Percentiles rank a stretch among this genome's conserved stretches.
Conservation (phyloP, 495 filamentous ascomycete species). For the Achaetomiella virescens region DNA sequence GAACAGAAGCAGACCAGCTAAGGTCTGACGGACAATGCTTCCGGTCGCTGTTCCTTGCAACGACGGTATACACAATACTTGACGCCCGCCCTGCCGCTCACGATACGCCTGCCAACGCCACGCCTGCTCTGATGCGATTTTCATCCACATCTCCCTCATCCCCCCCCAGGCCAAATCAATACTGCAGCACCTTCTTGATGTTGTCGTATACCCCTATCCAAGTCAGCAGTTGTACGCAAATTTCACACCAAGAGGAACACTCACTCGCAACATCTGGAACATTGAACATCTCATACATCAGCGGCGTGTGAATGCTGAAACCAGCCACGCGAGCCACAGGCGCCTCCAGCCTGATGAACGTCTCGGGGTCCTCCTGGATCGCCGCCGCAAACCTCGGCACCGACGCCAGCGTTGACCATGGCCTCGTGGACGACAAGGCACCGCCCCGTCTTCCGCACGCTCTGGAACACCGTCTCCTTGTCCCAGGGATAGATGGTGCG, state of each 20-base stretch:
- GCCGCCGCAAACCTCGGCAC: conserved; percentile 90
- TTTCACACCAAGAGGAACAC: conserved; percentile 29
- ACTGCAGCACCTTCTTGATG: conserved; percentile 44
- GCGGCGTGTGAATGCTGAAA: conserved; percentile 80
- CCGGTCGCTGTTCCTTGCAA: not conserved
- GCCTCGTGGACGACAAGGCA: conserved; percentile 93
- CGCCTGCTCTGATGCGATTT: conserved; percentile 7
- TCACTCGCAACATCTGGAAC: conserved; percentile 87
- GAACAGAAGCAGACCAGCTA: not conserved
- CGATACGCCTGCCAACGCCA: conserved; percentile 10
- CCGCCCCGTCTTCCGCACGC: conserved; percentile 83
- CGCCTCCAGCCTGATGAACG: conserved; percentile 85
- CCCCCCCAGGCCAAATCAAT: conserved; percentile 22
- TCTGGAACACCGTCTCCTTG: conserved; percentile 70
- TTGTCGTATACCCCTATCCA: conserved; percentile 48
- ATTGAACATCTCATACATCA: conserved; percentile 81
- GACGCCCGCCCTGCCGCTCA: not conserved
- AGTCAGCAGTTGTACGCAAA: conserved; percentile 17
- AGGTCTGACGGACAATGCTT: not conserved
- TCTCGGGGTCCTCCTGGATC: conserved; percentile 72
- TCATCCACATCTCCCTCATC: not conserved
- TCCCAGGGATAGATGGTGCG: conserved; percentile 96
- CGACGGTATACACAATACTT: not conserved
- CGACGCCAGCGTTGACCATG: conserved; percentile 91
- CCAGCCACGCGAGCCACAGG: conserved; percentile 87